Base-by-base conservation (phyloP, 177 flowering plant genomes). In the Tripterygium wilfordii region DNA sequence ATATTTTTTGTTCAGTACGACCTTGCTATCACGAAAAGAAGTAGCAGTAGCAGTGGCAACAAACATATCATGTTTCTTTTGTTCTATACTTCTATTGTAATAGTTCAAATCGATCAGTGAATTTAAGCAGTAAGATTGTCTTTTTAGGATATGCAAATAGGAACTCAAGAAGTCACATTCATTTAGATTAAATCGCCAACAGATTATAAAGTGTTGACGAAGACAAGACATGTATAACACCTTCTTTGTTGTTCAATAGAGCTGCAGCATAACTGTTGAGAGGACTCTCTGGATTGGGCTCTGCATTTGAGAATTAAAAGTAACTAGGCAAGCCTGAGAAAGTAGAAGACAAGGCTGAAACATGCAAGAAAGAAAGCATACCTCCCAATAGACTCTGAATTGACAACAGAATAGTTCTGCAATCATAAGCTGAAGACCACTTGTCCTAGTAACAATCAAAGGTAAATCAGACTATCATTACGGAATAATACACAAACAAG, bases 391-490 rank as follows among this genome's bases (percentile, higher is more conserved):
- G 67, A 63, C 94, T 77, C 57, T 85, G 94, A 41, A 82, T 79
- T 42, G 88, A 85, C 54, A 85, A 52, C 63, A 85, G 94, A 58
- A 82, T 68, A 32, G 88, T 82, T 65, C 83, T 68, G 68, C 79
- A 75, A 64, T 85, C 94, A 67, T 85, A 82, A 25, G 88, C 87
- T 26, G 94, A 82, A 30, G 94, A 79, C 88, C 94, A 85, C 65
- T 85, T 82, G 65, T 85, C 94, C 94, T 82, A 28, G 33, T 12
- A 30, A 30, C 33, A 30, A 7, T 12, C 7, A 12, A 30, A 6
- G 8, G 12, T 7, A 30, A 6, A 30, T 30, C 33, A 30, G 7
- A 12, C 33, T 6, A 6, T 30, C 33, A 12, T 30, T 12, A 7
- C 12, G 12, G 20, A 18, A 18, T 33, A 13, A 24, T 53, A 26